These are phyloP conservation scores for Aureobasidium sp. DNA, from an alignment of 2,329 filamentous ascomycete genomes.

Conservation along the genomic window DNA sequence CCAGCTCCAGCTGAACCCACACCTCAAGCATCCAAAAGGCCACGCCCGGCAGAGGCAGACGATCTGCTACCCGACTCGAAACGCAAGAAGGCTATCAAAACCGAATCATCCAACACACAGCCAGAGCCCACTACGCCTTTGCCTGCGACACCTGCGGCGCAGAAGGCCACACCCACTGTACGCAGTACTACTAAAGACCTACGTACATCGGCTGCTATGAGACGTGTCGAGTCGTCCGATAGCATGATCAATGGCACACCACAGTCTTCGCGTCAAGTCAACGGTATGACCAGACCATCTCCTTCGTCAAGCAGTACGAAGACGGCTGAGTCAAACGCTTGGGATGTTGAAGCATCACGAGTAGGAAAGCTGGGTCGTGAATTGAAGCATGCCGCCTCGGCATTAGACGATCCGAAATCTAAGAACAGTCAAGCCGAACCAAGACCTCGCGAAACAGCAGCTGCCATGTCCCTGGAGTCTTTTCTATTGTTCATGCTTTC, in stretches of 20 bases:
- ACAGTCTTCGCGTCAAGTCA: slow-evolving; percentile 10
- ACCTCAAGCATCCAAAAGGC: slow-evolving; percentile 13
- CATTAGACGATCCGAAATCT: slow-evolving; percentile 17
- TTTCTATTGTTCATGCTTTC: slow-evolving; percentile 34
- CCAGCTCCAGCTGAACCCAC: background rate
- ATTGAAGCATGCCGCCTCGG: slow-evolving; percentile 38
- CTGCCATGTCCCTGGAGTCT: slow-evolving; percentile 39
- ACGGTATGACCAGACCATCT: slow-evolving; percentile 17
- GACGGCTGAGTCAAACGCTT: slow-evolving; percentile 29
- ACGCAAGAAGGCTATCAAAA: slow-evolving; percentile 20
- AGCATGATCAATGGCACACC: slow-evolving; percentile 13
- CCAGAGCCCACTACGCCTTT: background rate
- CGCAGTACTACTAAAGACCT: slow-evolving; percentile 23
- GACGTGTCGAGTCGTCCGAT: slow-evolving; percentile 16
- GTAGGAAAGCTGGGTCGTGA: slow-evolving; percentile 37
- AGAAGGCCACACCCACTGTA: slow-evolving; percentile 22
- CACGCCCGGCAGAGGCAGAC: slow-evolving; percentile 12
- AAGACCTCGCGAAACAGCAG: slow-evolving; percentile 30
- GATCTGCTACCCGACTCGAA: slow-evolving; percentile 21
- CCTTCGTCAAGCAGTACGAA: slow-evolving; percentile 21
- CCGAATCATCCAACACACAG: background rate
- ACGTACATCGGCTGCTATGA: slow-evolving; percentile 20
- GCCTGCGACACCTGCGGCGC: background rate
- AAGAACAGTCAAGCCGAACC: background rate
- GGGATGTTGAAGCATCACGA: slow-evolving; percentile 33